Base-by-base conservation (phyloP, 2,329 filamentous ascomycete genomes). In the Seiridium cupressi region DNA sequence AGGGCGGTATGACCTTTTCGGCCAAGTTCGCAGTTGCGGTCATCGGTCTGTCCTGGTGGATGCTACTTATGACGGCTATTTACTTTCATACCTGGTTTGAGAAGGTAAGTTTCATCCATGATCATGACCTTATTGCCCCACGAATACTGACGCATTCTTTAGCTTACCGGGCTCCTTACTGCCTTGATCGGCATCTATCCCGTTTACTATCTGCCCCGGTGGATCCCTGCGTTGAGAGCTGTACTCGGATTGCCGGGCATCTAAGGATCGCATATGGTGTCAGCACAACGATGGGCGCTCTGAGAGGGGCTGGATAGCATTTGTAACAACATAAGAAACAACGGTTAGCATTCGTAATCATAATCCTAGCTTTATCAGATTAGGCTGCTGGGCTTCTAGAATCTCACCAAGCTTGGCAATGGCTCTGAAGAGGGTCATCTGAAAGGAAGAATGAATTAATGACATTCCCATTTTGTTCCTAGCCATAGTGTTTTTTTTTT, bases 11-110 rank as follows among this genome's bases (percentile, higher is more conserved):
- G 60, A 78, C 81, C 3, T 65, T 83, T 55, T 76, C 82, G 7
- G 76, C 77, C 67, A 79, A 85, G 81, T 77, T 89, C 65, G 84
- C 88, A 63, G 76, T 83, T 32, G 82, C 71, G 0, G 86, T 97
- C 34, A 83, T 90, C 18, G 87, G 76, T 0, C 69, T 97, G 70
- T 92, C 89, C 70, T 85, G 89, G 79, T 98, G 95, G 92, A 99
- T 99, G 95, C 76, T 99, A 72, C 81, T 98, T 62, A 99, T 99
- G 95, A 99, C 95, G 46, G 93, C 93, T 3, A 93, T 96, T 44
- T 99, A 94, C 81, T 99, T 99, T 71, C 95, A 99, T 75, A 99
- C 95, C 0, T 98, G 94, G 93, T 89, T 96, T 69, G 95, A 99
- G 79, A 99, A 98, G 89, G 89, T 91, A 69, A 70, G 82, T 72